Evolutionary conservation across 106 monocot genomes (phyloP).

Genomic region (Triglochin maritima): DNA sequence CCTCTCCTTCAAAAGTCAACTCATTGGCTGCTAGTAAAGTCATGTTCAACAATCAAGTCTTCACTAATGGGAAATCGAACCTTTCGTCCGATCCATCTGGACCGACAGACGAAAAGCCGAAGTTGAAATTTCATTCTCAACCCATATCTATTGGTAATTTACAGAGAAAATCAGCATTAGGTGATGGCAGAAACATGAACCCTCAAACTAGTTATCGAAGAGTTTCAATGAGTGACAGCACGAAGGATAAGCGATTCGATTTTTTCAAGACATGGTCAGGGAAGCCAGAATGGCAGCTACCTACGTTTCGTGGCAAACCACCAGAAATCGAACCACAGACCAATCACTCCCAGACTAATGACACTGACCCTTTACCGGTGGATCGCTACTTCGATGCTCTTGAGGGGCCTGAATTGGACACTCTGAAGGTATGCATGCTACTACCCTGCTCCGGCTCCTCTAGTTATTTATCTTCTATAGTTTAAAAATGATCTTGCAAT

Average conservation of each 20-base stretch:
- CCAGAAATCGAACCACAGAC: constrained; percentile 9
- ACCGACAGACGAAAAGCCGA: not conserved
- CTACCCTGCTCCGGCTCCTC: not conserved
- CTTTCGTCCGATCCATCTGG: not conserved
- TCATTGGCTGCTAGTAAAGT: not conserved
- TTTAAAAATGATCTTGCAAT: too few relatives aligned
- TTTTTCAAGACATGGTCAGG: constrained; percentile 46
- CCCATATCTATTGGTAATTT: not conserved
- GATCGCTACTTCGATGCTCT: constrained; percentile 71
- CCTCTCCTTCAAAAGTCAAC: not conserved
- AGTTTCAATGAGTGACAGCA: not conserved
- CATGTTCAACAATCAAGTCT: not conserved
- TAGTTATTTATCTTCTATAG: too few relatives aligned
- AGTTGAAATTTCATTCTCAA: constrained; percentile 4
- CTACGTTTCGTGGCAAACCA: constrained; percentile 29
- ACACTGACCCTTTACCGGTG: constrained; percentile 30
- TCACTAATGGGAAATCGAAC: not conserved
- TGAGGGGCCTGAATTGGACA: constrained; percentile 70
- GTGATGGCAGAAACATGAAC: not conserved
- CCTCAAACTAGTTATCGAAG: not conserved
- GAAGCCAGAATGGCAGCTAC: constrained; percentile 25
- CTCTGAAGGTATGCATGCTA: constrained; percentile 29
- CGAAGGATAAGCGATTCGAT: constrained; percentile 32
- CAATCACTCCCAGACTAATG: constrained; percentile 2
- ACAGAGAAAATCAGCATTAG: not conserved